Conservation (phyloP, 805 yeast genomes). For the Candida verbasci region DNA sequence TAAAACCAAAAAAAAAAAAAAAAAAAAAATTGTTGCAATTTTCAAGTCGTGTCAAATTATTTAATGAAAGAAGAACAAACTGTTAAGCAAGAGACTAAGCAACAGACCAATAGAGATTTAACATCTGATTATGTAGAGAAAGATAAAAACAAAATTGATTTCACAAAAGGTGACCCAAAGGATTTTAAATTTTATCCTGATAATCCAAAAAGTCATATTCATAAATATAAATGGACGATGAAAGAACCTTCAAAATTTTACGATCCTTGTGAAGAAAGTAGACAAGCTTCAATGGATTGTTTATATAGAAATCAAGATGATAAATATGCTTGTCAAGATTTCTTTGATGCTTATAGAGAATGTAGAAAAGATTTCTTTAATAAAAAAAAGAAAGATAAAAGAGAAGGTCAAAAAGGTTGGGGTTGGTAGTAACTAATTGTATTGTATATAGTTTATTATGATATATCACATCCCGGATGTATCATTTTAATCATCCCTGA, state of each 20-base stretch:
- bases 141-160: slow-evolving; percentile 45
- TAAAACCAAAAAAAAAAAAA: background rate
- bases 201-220: slow-evolving; percentile 68
- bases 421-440: slow-evolving; percentile 17
- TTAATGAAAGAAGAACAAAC: background rate
- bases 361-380: slow-evolving; percentile 61
- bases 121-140: slow-evolving; percentile 24
- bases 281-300: slow-evolving; percentile 83
- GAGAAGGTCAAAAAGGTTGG: slow-evolving; percentile 41
- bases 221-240: slow-evolving; percentile 62
- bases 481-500: slow-evolving; percentile 6
- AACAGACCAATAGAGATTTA: too few relatives aligned
- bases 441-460: slow-evolving; percentile 6
- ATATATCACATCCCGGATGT: slow-evolving; percentile 8
- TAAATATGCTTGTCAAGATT: slow-evolving; percentile 62
- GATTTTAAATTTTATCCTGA: slow-evolving; percentile 79
- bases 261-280: slow-evolving; percentile 89
- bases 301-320: slow-evolving; percentile 72
- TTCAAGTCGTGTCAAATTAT: slow-evolving; percentile 5
- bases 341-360: slow-evolving; percentile 89
- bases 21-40: slow-evolving; percentile 4
- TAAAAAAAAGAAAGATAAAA: slow-evolving; percentile 32
- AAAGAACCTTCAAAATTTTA: slow-evolving; percentile 82
- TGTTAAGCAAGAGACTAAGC: slow-evolving; percentile 1
- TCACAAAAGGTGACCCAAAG: slow-evolving; percentile 50